Base-by-base conservation (phyloP, 768 basidiomycete genomes). In the Boletus reticulatus region DNA sequence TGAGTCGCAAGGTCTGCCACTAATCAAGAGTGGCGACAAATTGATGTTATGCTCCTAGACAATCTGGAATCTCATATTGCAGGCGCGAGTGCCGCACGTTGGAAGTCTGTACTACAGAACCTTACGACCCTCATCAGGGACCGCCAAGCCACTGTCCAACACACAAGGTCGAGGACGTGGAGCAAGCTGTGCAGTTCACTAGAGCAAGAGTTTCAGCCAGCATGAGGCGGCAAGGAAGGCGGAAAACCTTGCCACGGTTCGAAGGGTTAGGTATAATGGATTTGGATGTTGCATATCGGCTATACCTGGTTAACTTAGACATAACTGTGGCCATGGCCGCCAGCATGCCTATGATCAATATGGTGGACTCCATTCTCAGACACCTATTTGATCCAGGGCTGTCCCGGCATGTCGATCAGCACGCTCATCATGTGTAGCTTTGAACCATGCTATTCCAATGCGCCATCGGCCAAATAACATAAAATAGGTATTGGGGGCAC, bases 31-130 rank as follows among this genome's bases (percentile, higher is more conserved):
- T 38, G 52, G 49, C 50, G 19, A 45, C 43, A 7, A 43, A 55
- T 59, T 65, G 43, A 61, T 55, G 42, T 38, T 56, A 20, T 42
- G 13, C 47, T 62, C 54, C 46, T 36, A 91, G 92, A 94, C 68
- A 94, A 94, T 63, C 92, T 92, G 47, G 89, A 89, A 69, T 94
- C 91, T 79, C 92, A 94, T 68, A 92, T 96, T 54, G 87, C 89
- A 43, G 95, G 94, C 7, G 96, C 95, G 42, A 94, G 94, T 66
- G 80, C 76, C 7, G 88, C 88, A 39, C 80, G 83, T 11, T 98
- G 95, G 94, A 73, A 80, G 19, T 95, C 92, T 1, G 74, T 96
- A 48, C 79, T 98, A 14, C 17, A 79, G 80, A 49, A 98, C 96
- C 3, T 12, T 99, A 84, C 71, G 79, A 88, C 66, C 83, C 83